Evolutionary conservation across 495 filamentous ascomycete species (phyloP), one percentile per base, ranked within the genome.

Genomic region (Xylaria acuta): DNA sequence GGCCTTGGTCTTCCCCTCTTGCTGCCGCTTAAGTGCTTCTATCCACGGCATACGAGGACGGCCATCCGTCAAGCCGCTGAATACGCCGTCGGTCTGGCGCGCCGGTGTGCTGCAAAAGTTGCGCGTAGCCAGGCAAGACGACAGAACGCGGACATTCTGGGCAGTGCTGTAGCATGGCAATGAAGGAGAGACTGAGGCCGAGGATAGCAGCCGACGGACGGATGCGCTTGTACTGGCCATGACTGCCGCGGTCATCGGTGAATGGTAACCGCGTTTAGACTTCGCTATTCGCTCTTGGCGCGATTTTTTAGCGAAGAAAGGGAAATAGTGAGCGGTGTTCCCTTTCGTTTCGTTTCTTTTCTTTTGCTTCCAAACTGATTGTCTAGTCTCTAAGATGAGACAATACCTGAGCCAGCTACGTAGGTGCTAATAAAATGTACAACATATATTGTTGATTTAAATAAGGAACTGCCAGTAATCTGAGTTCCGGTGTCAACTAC

Each of bases 21-120:
- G 71, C 36, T 77, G 75, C 11, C 60, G 74, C 49, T 65, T 72
- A 71, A 73, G 76, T 1, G 78, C 78, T 43, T 80, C 78, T 22
- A 67, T 67, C 65, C 65, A 67, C 34, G 65, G 65, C 66, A 70
- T 16, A 6, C 36, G 64, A 43, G 71, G 43, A 34, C 73, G 70
- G 6, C 22, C 38, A 32, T 75, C 73, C 2, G 70, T 75, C 56
- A 75, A 66, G 27, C 66, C 71, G 5, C 71, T 47, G 67, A 73
- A 75, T 1, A 75, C 73, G 30, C 73, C 73, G 34, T 75, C 73
- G 4, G 73, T 75, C 32, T 41, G 45, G 20, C 71, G 71, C 12
- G 7, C 34, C 0, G 32, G 38, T 3, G 71, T 68, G 64, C n/a
- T 60, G 18, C 53, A 45, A 8, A 73, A 32, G 47, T 30, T 36